These are phyloP conservation scores for Aspergillus hiratsukae DNA, from an alignment of 2,329 filamentous ascomycete genomes.

Conservation along the genomic window DNA sequence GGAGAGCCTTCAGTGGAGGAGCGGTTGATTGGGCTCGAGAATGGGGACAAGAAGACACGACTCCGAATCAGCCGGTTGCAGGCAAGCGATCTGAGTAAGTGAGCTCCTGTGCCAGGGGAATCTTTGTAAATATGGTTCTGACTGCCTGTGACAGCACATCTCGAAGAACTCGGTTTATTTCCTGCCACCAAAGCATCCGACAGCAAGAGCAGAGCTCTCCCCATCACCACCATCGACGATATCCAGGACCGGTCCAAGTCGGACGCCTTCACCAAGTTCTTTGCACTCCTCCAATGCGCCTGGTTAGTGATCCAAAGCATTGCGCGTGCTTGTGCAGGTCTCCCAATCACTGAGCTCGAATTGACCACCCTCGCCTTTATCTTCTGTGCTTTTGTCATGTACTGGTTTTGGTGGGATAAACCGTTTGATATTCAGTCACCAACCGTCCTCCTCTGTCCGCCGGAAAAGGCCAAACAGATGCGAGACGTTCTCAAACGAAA, in stretches of 20 bases:
- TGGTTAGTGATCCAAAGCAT: background rate
- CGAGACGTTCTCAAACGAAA: background rate
- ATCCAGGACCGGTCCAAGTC: background rate
- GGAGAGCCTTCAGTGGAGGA: background rate
- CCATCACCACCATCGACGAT: background rate
- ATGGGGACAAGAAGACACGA: background rate
- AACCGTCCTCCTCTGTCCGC: background rate
- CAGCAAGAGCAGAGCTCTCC: background rate
- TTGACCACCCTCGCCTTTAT: constrained; percentile 1
- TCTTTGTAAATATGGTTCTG: background rate
- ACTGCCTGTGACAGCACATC: background rate
- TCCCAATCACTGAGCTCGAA: background rate
- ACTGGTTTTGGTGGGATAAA: constrained; percentile 2
- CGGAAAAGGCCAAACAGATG: background rate
- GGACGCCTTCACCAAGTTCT: background rate
- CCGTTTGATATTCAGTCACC: background rate
- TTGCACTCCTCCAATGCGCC: background rate
- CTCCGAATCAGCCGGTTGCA: background rate
- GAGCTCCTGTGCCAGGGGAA: background rate
- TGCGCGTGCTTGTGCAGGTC: background rate
- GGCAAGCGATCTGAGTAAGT: background rate
- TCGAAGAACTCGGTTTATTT: background rate
- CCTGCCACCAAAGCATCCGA: background rate
- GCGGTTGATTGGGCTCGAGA: background rate
- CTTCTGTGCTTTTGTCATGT: background rate